A percentile compares a stretch with the other conserved stretches of the same genome.
These are phyloP conservation scores for Ilyonectria sp. DNA, from an alignment of 2,329 filamentous ascomycete genomes.

Conservation along the genomic window DNA sequence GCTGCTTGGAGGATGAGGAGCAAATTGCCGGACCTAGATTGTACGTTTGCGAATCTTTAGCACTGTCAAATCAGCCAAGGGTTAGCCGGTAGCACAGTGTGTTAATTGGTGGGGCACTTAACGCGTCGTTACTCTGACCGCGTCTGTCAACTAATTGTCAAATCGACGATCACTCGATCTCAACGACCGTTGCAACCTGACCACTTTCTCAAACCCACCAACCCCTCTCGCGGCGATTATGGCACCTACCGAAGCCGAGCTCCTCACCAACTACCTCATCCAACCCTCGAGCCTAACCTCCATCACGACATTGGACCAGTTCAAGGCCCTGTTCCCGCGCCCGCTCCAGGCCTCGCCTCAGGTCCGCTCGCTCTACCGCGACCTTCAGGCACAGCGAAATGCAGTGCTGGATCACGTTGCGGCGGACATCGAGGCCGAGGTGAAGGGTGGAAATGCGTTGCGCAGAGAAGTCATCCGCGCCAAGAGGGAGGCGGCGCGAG, in stretches of 20 bases:
- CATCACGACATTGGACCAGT: conserved; percentile 81
- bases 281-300: conserved; percentile 81
- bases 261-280: conserved; percentile 85
- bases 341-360: conserved; percentile 76
- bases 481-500: conserved; percentile 66
- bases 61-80: not conserved
- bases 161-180: not conserved
- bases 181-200: not conserved
- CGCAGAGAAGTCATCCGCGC: conserved; percentile 70
- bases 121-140: conserved; percentile 38
- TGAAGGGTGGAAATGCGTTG: conserved; percentile 71
- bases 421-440: conserved; percentile 76
- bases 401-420: conserved; percentile 78
- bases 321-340: conserved; percentile 82
- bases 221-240: conserved; percentile 59
- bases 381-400: conserved; percentile 82
- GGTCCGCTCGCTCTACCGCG: conserved; percentile 81
- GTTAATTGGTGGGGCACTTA: conserved; percentile 38
- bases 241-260: conserved; percentile 81
- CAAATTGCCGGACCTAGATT: not conserved
- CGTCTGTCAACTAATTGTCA: conserved; percentile 27
- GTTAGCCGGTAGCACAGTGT: conserved; percentile 18
- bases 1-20: not conserved
- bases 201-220: not conserved
- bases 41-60: not conserved